A percentile compares a stretch with the other conserved stretches of the same genome.
Evolutionary conservation across 2,329 filamentous ascomycete genomes (phyloP).

Genomic region (Claviceps arundinis): DNA sequence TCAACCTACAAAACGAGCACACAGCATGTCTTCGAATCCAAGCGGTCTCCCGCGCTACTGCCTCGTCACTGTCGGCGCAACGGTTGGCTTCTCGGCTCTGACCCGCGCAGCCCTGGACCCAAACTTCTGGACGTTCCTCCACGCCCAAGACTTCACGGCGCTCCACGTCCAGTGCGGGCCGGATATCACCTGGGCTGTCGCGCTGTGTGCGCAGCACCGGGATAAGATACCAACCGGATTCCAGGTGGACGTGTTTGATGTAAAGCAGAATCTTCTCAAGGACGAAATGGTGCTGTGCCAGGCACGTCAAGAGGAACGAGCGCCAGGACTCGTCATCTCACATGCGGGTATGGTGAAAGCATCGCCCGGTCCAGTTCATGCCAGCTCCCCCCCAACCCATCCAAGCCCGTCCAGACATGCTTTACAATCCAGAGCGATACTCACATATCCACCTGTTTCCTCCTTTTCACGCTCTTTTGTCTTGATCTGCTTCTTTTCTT

Average conservation of each 20-base stretch:
- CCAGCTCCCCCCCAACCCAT: too few relatives aligned
- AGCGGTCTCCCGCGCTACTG: slow-evolving; percentile 30
- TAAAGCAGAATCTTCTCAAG: slow-evolving; percentile 20
- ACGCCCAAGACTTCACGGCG: slow-evolving; percentile 49
- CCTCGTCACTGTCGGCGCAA: slow-evolving; percentile 87
- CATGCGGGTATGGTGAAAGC: slow-evolving; percentile 56
- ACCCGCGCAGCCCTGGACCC: slow-evolving; percentile 51
- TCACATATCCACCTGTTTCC: too few relatives aligned
- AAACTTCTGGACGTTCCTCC: slow-evolving; percentile 49
- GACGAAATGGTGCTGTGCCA: slow-evolving; percentile 43
- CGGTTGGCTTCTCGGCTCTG: slow-evolving; percentile 65
- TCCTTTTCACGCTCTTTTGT: not conserved
- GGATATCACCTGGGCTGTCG: slow-evolving; percentile 32
- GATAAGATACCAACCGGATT: slow-evolving; percentile 15
- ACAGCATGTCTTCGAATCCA: slow-evolving; percentile 3
- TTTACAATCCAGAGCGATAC: too few relatives aligned
- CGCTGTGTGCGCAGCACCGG: slow-evolving; percentile 9
- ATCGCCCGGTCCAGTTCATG: not conserved
- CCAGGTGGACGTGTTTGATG: slow-evolving; percentile 18
- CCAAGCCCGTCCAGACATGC: too few relatives aligned
- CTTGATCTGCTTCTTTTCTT: not conserved
- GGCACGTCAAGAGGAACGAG: slow-evolving; percentile 28
- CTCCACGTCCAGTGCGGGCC: slow-evolving; percentile 73
- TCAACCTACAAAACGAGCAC: too few relatives aligned
- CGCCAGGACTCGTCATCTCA: slow-evolving; percentile 65